Evolutionary conservation across 441 rosid genomes (phyloP).

Genomic region (Aleurites moluccanus): DNA sequence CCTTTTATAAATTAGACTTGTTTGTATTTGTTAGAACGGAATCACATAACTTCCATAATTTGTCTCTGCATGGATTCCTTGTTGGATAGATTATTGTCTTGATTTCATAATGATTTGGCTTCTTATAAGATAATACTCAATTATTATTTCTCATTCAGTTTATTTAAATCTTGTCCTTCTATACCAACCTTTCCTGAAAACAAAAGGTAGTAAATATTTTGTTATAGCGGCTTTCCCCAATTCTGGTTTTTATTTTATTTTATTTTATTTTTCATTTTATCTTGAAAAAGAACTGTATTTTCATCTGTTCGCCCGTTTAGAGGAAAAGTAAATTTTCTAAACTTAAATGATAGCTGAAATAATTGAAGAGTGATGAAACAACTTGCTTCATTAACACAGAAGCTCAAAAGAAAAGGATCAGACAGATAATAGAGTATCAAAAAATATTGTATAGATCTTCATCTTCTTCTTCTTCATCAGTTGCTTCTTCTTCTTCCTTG

Average conservation of each 20-base stretch:
- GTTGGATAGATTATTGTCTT: neutral
- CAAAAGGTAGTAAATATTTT: neutral
- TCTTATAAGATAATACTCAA: neutral
- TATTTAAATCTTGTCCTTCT: neutral
- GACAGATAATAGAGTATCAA: slow-evolving; percentile 12
- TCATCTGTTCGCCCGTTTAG: neutral
- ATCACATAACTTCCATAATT: neutral
- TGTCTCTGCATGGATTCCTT: neutral
- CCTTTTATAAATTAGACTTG: neutral
- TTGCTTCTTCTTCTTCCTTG: slow-evolving; percentile 26
- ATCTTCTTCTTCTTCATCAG: slow-evolving; percentile 14
- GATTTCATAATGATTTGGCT: neutral
- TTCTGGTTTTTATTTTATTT: neutral
- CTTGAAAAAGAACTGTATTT: neutral
- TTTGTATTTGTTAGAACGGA: neutral
- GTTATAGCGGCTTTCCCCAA: neutral
- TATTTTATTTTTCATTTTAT: too few species aligned
- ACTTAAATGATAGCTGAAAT: slow-evolving; percentile 38
- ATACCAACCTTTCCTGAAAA: neutral
- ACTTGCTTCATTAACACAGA: slow-evolving; percentile 1
- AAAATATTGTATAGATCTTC: slow-evolving; percentile 15
- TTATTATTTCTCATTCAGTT: neutral
- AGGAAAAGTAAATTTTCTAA: neutral
- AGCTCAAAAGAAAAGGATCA: slow-evolving; percentile 5
- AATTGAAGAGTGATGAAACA: slow-evolving; percentile 26